These are phyloP conservation scores for Erigeron philadelphicus DNA, from an alignment of 140 eudicot genomes.

Conservation along the genomic window DNA sequence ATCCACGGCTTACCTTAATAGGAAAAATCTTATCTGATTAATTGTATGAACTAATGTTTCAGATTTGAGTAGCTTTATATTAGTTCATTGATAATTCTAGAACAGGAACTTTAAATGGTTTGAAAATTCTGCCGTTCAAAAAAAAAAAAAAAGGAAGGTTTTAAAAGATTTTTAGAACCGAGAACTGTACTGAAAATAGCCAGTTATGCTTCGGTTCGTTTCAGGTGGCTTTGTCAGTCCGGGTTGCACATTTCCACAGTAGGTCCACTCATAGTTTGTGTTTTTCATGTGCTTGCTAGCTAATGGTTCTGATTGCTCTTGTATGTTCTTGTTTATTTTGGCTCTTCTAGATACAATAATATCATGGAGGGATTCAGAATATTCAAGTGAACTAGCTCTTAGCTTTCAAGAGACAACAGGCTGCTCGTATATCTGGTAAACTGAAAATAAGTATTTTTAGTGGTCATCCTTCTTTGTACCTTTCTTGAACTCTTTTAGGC, in stretches of 20 bases:
- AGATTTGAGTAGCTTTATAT: background rate
- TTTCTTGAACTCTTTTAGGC: background rate
- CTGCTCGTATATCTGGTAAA: conserved; percentile 86
- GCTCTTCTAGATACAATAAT: conserved; percentile 66
- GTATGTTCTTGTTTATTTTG: conserved; percentile 6
- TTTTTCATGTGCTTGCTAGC: conserved; percentile 11
- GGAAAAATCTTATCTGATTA: too few species aligned
- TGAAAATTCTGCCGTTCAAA: too few species aligned
- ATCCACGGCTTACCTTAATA: too few species aligned
- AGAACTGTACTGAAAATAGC: background rate
- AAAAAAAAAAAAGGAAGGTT: background rate
- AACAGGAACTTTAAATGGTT: background rate
- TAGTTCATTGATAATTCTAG: background rate
- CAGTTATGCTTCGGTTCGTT: background rate
- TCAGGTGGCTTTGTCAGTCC: background rate
- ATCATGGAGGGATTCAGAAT: conserved; percentile 91
- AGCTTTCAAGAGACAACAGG: conserved; percentile 89
- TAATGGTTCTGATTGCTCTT: background rate
- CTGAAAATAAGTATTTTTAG: conserved; percentile 17
- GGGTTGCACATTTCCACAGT: background rate
- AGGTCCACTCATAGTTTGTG: background rate
- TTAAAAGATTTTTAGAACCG: background rate
- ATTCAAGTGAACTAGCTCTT: conserved; percentile 80
- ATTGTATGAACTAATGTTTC: background rate
- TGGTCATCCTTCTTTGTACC: background rate